Evolutionary conservation across 768 basidiomycete species (phyloP).

Genomic region (Collybia sordida): DNA sequence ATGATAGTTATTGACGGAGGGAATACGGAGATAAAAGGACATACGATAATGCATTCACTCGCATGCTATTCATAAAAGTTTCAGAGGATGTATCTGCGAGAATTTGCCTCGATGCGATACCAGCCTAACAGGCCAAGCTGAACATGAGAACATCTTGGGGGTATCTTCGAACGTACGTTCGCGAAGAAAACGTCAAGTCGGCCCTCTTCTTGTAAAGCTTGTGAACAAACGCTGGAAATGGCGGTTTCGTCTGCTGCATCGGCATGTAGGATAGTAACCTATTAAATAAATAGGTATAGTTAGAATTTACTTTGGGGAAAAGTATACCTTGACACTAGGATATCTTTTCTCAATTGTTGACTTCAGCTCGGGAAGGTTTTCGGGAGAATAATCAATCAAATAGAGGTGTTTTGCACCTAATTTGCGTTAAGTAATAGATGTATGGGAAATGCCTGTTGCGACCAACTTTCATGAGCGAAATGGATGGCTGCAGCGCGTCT

Average conservation of each 20-base stretch:
- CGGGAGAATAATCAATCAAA: constrained; percentile 65
- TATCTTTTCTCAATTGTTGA: constrained; percentile 65
- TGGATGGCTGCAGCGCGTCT: constrained; percentile 73
- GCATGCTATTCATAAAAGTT: constrained; percentile 72
- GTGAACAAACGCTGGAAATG: constrained; percentile 67
- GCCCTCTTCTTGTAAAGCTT: constrained; percentile 78
- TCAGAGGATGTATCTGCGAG: constrained; percentile 60
- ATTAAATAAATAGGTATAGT: neutral
- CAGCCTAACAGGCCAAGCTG: constrained; percentile 50
- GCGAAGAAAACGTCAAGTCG: constrained; percentile 93
- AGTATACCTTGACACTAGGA: constrained; percentile 73
- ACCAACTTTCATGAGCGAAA: constrained; percentile 74
- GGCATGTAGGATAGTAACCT: constrained; percentile 78
- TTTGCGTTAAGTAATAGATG: neutral
- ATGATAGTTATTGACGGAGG: neutral
- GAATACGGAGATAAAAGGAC: constrained; percentile 13
- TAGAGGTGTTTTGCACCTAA: constrained; percentile 78
- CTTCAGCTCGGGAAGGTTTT: constrained; percentile 71
- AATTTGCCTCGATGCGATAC: constrained; percentile 44
- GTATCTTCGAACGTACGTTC: constrained; percentile 55
- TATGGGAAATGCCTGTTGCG: neutral
- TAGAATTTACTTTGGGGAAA: neutral
- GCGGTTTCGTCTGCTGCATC: constrained; percentile 82
- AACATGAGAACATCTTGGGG: neutral
- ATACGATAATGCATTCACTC: constrained; percentile 68